A percentile compares a stretch with the other conserved stretches of the same genome.
phyloP scores from a whole-genome alignment of 306 rosid species.

The Cajanus cajan region DNA sequence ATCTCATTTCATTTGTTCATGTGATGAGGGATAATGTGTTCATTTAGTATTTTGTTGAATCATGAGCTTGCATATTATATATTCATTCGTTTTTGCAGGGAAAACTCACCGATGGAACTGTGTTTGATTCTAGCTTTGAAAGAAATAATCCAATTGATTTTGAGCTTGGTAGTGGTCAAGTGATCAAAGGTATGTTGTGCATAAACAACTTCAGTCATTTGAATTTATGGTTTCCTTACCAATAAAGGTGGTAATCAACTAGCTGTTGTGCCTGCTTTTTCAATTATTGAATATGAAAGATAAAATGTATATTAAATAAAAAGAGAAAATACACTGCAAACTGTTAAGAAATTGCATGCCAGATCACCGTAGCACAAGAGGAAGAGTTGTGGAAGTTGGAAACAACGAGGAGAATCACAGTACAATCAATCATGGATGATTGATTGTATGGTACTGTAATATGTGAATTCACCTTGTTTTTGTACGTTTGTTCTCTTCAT shows the following conservation, averaged over 20 bases:
- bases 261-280: background rate
- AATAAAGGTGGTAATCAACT: background rate
- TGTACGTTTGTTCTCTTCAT: background rate
- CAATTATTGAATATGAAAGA: background rate
- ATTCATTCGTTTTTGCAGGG: constrained; percentile 58
- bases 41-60: background rate
- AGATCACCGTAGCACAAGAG: background rate
- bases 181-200: constrained; percentile 74
- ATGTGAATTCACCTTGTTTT: background rate
- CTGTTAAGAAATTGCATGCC: background rate
- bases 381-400: background rate
- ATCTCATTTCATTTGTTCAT: constrained; percentile 13
- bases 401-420: background rate
- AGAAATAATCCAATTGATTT: constrained; percentile 83
- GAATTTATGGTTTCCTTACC: background rate
- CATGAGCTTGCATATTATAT: constrained; percentile 13
- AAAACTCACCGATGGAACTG: constrained; percentile 96
- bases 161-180: constrained; percentile 95
- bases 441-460: background rate
- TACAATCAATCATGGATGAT: background rate
- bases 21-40: constrained; percentile 1
- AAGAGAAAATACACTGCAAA: background rate
- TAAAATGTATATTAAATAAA: background rate
- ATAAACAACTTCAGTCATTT: background rate
- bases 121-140: constrained; percentile 92